Conservation (phyloP, 345 rosid genomes). For the Rhodomyrtus tomentosa region DNA sequence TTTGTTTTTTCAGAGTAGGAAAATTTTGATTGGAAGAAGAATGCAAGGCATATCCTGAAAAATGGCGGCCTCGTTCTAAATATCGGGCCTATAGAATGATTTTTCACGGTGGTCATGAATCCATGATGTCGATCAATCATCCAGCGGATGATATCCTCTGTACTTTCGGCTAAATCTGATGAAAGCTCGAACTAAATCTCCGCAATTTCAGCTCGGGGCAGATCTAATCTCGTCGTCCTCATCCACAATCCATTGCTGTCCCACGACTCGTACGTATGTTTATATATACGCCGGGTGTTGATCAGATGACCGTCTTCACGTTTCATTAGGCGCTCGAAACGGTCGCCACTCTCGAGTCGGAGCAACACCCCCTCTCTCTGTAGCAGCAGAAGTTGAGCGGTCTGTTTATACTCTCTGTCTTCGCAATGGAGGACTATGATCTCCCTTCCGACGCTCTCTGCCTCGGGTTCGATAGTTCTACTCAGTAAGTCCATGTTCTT, state of each 20-base stretch:
- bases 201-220: neutral
- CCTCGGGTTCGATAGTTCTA: conserved; percentile 88
- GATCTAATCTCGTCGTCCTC: neutral
- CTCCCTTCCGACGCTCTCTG: conserved; percentile 68
- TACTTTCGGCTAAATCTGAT: neutral
- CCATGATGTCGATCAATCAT: neutral
- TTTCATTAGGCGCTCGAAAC: neutral
- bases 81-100: neutral
- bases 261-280: neutral
- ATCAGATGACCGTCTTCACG: neutral
- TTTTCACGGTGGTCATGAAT: neutral
- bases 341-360: neutral
- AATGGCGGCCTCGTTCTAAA: neutral
- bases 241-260: neutral
- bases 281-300: fast-evolving
- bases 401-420: neutral
- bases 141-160: neutral
- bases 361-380: neutral
- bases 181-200: neutral
- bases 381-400: neutral
- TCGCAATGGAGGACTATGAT: conserved; percentile 33
- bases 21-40: no score
- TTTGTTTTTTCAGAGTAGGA: no score
- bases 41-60: neutral
- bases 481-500: conserved; percentile 44